These are phyloP conservation scores for Kondoa subrosea DNA, from an alignment of 768 basidiomycete genomes.

Conservation along the genomic window DNA sequence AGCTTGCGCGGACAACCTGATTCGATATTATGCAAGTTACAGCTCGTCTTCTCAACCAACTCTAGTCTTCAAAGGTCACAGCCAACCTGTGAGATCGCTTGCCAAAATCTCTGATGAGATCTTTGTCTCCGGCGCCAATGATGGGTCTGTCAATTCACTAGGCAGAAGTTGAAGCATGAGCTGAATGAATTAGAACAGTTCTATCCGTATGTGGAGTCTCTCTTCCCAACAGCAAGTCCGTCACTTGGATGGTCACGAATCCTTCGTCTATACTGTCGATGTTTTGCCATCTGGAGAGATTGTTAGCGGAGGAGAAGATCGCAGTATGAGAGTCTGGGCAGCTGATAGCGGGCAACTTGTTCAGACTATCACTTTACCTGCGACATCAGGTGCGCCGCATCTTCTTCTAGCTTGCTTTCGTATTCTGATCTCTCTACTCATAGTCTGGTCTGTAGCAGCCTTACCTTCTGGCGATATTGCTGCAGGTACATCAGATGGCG, in stretches of 20 bases:
- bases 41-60: conserved; percentile 39
- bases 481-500: conserved; percentile 73
- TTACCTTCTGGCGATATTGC: conserved; percentile 85
- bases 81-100: conserved; percentile 75
- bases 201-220: conserved; percentile 74
- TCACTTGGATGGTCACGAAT: conserved; percentile 83
- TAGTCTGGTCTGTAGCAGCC: conserved; percentile 76
- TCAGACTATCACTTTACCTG: conserved; percentile 81
- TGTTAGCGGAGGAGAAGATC: conserved; percentile 85
- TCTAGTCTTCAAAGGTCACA: conserved; percentile 72
- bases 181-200: conserved; percentile 38
- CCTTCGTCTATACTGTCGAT: conserved; percentile 82
- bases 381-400: conserved; percentile 47
- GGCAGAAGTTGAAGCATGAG: background rate
- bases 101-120: conserved; percentile 51
- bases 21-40: conserved; percentile 53
- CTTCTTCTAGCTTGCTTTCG: background rate
- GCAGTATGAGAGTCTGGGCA: conserved; percentile 78
- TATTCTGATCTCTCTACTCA: background rate
- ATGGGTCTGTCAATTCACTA: conserved; percentile 44
- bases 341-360: conserved; percentile 58
- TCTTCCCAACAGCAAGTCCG: conserved; percentile 53
- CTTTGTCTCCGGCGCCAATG: conserved; percentile 90
- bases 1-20: conserved; percentile 91
- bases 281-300: conserved; percentile 52